Evolutionary conservation across 2,329 filamentous ascomycete genomes (phyloP), one percentile per base, ranked within the genome.

Genomic region (Ramichloridium luteum): DNA sequence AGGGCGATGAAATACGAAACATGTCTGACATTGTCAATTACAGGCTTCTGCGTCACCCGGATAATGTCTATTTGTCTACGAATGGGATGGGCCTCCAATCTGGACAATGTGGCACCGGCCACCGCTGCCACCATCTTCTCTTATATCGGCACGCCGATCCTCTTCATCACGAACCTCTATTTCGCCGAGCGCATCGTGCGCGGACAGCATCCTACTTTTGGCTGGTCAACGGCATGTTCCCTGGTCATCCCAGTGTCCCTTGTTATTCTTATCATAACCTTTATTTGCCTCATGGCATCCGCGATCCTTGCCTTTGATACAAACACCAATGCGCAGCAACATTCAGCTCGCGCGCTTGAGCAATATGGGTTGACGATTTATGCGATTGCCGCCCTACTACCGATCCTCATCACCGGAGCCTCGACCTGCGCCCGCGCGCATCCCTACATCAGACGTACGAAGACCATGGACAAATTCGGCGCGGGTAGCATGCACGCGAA

Each of bases 81-180:
- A 6, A 68, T 72, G 4, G 65, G 56, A n/a, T 72, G 67, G 67
- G 73, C 77, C 5, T 55, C 48, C 17, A 46, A 55, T 29, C 47
- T 43, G 5, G 36, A 68, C 6, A 37, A 34, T 38, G 45, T 68
- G 18, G 49, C 45, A 6, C 48, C 75, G 4, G 66, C 61, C 3
- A 68, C 74, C 29, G 68, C 70, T 1, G 72, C 80, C 3, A 65
- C 65, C 41, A 70, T 90, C 48, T 75, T 90, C 46, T 71, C 82
- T 35, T 72, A 75, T 27, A 76, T 79, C 0, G 83, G 82, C 25
- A 74, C 85, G 11, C 53, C 92, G 18, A 56, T 92, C 5, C 61
- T 92, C 15, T 88, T 81, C 55, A 59, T 88, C 46, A 61, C 84
- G 56, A 90, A 93, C 58, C 58, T 92, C 25, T 60, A 90, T 47